These are phyloP conservation scores for Naganishia albida DNA, from an alignment of 1,284 basidiomycete genomes.

Conservation along the genomic window DNA sequence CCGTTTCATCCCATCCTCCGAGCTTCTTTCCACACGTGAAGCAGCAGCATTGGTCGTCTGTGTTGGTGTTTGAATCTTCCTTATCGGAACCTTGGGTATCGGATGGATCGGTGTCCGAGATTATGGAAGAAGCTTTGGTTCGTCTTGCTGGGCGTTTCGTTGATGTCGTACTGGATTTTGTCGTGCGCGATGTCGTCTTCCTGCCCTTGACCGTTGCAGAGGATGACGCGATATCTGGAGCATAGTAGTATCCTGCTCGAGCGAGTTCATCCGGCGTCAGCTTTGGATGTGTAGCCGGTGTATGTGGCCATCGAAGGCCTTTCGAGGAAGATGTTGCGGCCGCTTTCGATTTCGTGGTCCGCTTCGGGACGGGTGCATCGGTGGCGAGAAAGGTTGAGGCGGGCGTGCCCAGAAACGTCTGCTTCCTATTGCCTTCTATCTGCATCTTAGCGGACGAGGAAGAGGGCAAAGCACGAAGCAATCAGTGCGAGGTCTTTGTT, in stretches of 20 bases:
- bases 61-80: conserved; percentile 13
- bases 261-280: conserved; percentile 71
- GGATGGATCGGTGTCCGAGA: conserved; percentile 33
- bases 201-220: conserved; percentile 40
- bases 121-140: background rate
- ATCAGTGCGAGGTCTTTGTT: background rate
- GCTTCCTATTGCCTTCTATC: conserved; percentile 10
- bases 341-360: conserved; percentile 1
- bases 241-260: conserved; percentile 78
- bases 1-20: conserved; percentile 72
- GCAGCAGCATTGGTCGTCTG: conserved; percentile 58
- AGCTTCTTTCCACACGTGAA: conserved; percentile 74
- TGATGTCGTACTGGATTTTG: conserved; percentile 2
- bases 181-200: conserved; percentile 55
- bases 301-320: conserved; percentile 44
- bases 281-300: conserved; percentile 45
- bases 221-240: conserved; percentile 62
- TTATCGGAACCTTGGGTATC: conserved; percentile 29
- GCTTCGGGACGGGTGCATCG: background rate
- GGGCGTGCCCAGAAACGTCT: conserved; percentile 2
- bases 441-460: conserved; percentile 2
- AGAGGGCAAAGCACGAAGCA: too few species aligned
- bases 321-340: background rate
- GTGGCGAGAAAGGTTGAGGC: background rate
- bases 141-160: conserved; percentile 1